Evolutionary conservation across 805 yeast genomes (phyloP).

Genomic region (Vanderwaltozyma verrucispora): DNA sequence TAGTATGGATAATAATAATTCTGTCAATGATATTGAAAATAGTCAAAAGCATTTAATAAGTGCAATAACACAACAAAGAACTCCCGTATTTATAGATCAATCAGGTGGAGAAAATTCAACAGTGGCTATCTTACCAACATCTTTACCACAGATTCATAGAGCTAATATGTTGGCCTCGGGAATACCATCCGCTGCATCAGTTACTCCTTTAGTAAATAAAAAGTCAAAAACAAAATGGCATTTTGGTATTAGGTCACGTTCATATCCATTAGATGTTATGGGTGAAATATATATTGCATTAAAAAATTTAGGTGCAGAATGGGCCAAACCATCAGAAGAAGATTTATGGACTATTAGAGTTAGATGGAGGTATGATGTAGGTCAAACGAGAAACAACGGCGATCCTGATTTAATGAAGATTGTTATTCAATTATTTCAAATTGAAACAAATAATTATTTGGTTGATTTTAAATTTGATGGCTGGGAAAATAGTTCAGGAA

Average conservation of each 20-base stretch:
- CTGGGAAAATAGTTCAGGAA: slow-evolving; percentile 56
- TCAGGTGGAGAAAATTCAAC: slow-evolving; percentile 44
- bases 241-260: slow-evolving; percentile 91
- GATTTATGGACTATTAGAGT: slow-evolving; percentile 94
- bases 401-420: slow-evolving; percentile 83
- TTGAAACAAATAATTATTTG: slow-evolving; percentile 90
- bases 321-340: slow-evolving; percentile 92
- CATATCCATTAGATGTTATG: slow-evolving; percentile 97
- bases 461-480: slow-evolving; percentile 98
- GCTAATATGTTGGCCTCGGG: slow-evolving; percentile 75
- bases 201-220: slow-evolving; percentile 54
- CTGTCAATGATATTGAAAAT: slow-evolving; percentile 1
- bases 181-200: slow-evolving; percentile 37
- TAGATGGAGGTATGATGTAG: slow-evolving; percentile 63
- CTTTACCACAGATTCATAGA: slow-evolving; percentile 87
- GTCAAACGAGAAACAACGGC: not conserved
- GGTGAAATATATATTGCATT: slow-evolving; percentile 94
- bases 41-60: slow-evolving; percentile 7
- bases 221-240: slow-evolving; percentile 97
- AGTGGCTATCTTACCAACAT: slow-evolving; percentile 86
- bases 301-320: slow-evolving; percentile 89
- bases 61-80: slow-evolving; percentile 22
- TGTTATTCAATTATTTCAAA: slow-evolving; percentile 92
- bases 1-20: slow-evolving; percentile 2
- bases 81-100: slow-evolving; percentile 23